Evolutionary conservation across 2,329 filamentous ascomycete genomes (phyloP), one percentile per base, ranked within the genome.

Genomic region (Tolypocladium pustulatum): DNA sequence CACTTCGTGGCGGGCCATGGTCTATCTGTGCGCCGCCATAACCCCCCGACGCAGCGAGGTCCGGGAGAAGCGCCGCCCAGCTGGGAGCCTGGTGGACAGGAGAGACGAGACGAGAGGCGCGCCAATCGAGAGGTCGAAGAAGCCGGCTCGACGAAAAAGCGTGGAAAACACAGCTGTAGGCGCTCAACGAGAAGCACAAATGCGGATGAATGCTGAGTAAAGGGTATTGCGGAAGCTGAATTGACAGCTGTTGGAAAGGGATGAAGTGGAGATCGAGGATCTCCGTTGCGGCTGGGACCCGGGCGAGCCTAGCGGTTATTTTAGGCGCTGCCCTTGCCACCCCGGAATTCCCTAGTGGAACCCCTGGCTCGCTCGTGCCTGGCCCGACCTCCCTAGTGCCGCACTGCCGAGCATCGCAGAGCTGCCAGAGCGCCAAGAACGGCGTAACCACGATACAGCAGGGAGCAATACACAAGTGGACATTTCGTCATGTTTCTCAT

Each of bases 1-100:
- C 58, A 64, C 63, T 55, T 65, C 38, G 38, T 62, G 63, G 53
- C 55, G 61, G 55, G 57, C 37, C 58, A 59, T 59, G 17, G 34
- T 46, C 46, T 17, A 41, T 38, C 10, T 55, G 27, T 32, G 38
- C 54, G 40, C 54, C 54, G 54, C 54, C 54, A 56, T 56, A 32
- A 30, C 54, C 54, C 37, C 27, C 40, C 54, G n/a, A 20, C 38
- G 25, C 27, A 52, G 6, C 25, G 30, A 52, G 30, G 49, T 34
- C 20, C 27, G 27, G 22, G 4, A 13, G 17, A n/a, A 20, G 27
- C 1, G 49, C 49, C 30, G 43, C 32, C n/a, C 22, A 25, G 58
- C 20, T 17, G 25, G 38, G 4, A 13, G 13, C 10, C 12, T 56
- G 30, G 37, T 25, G 37, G 27, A 15, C 22, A 12, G 52, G 15